Evolutionary conservation across 139 green algal genomes (phyloP).

Genomic region (Zygnema circumcarinatum): DNA sequence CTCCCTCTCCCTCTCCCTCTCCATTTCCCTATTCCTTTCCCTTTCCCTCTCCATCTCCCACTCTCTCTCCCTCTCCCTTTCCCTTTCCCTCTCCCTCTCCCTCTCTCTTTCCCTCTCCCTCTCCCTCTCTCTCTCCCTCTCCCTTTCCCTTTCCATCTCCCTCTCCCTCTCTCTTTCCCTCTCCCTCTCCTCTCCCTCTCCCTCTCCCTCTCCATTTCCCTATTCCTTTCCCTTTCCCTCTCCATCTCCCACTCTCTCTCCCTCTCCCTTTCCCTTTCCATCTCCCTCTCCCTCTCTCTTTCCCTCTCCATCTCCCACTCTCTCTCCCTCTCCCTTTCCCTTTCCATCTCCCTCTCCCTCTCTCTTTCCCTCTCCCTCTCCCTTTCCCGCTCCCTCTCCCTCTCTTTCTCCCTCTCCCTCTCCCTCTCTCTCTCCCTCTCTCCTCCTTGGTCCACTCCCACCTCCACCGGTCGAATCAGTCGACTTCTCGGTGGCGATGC

Average conservation of each 20-base stretch:
- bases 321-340: neutral
- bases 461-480: neutral
- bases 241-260: neutral
- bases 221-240: too few species aligned
- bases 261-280: neutral
- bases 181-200: neutral
- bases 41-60: neutral
- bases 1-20: neutral
- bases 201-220: neutral
- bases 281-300: too few species aligned
- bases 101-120: neutral
- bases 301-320: neutral
- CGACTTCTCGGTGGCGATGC: too few species aligned
- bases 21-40: neutral
- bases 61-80: neutral
- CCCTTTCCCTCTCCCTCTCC: neutral
- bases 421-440: neutral
- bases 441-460: neutral
- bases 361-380: neutral
- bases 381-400: neutral
- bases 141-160: neutral
- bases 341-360: neutral
- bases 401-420: neutral
- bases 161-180: neutral
- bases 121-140: neutral